Evolutionary conservation across 441 rosid species (phyloP).

Genomic region (Gossypium schwendimanii): DNA sequence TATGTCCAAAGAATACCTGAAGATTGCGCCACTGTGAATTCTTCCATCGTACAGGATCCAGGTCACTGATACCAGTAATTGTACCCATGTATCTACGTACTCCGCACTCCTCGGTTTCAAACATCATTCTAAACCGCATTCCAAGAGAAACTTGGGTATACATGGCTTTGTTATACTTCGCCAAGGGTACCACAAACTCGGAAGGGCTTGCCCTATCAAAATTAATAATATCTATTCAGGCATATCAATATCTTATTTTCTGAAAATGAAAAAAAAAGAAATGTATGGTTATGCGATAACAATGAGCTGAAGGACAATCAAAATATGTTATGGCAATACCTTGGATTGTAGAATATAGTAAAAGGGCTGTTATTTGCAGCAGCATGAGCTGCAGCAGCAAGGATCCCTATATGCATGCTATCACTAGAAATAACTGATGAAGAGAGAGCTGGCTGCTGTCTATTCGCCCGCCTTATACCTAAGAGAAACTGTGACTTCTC

Average conservation of each 20-base stretch:
- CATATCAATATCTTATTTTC: not conserved
- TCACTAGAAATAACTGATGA: conserved; percentile 70
- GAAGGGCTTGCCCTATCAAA: conserved; percentile 80
- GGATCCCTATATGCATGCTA: conserved; percentile 74
- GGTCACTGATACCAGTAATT: conserved; percentile 72
- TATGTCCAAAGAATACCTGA: conserved; percentile 49
- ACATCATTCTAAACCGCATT: conserved; percentile 94
- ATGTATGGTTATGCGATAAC: not conserved
- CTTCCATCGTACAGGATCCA: conserved; percentile 86
- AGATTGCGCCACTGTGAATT: conserved; percentile 94
- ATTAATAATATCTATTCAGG: conserved; percentile 19
- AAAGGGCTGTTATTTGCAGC: conserved; percentile 64
- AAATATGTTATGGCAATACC: conserved; percentile 27
- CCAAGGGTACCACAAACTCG: conserved; percentile 91
- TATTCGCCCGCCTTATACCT: conserved; percentile 58
- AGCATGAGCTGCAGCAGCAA: conserved; percentile 78
- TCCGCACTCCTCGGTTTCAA: conserved; percentile 69
- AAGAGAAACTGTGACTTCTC: conserved; percentile 57
- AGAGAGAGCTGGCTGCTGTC: conserved; percentile 60
- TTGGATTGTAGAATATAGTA: conserved; percentile 60
- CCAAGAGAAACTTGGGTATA: conserved; percentile 86
- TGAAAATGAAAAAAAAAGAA: not conserved
- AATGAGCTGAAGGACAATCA: not conserved
- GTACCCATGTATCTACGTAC: conserved; percentile 95
- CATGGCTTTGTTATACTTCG: conserved; percentile 82